A percentile compares a stretch with the other conserved stretches of the same genome.
Evolutionary conservation across 805 yeast genomes (phyloP).

Genomic region (Metahyphopichia silvanorum): DNA sequence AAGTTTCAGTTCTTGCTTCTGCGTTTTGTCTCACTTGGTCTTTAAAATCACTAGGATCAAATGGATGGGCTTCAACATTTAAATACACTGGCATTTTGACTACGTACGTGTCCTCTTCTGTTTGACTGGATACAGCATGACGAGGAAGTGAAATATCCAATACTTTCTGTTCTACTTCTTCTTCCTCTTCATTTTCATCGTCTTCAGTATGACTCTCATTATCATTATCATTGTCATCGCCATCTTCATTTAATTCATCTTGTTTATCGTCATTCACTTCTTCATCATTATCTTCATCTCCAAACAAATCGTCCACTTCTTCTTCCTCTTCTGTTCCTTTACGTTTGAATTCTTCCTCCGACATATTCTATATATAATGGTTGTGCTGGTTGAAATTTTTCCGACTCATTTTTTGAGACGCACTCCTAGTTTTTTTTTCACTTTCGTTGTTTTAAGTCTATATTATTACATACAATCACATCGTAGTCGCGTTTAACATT

Average conservation of each 20-base stretch:
- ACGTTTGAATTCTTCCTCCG: slow-evolving; percentile 20
- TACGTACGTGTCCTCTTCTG: slow-evolving; percentile 36
- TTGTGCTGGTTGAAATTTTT: too few relatives aligned
- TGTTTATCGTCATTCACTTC: slow-evolving; percentile 34
- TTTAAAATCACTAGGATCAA: slow-evolving; percentile 69
- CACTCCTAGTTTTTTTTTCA: too few relatives aligned
- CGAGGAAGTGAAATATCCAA: slow-evolving; percentile 43
- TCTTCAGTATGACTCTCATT: slow-evolving; percentile 20
- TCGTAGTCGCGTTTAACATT: too few relatives aligned
- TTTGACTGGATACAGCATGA: slow-evolving; percentile 41
- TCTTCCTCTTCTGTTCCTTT: slow-evolving; percentile 14
- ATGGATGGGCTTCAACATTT: slow-evolving; percentile 80
- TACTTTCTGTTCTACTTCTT: slow-evolving; percentile 30
- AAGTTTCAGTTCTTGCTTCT: slow-evolving; percentile 19
- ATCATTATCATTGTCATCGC: slow-evolving; percentile 8
- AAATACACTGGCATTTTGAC: slow-evolving; percentile 81
- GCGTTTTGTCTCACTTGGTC: slow-evolving; percentile 42
- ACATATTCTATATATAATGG: slow-evolving; percentile 20
- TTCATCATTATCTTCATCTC: slow-evolving; percentile 20
- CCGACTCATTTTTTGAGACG: too few relatives aligned
- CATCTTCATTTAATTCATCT: slow-evolving; percentile 6
- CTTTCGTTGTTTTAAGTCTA: too few relatives aligned
- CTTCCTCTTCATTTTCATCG: slow-evolving; percentile 32
- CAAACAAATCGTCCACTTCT: slow-evolving; percentile 36
- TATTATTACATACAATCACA: too few relatives aligned